Conservation (phyloP, 129 eudicot species). For the Erigeron canadensis region DNA sequence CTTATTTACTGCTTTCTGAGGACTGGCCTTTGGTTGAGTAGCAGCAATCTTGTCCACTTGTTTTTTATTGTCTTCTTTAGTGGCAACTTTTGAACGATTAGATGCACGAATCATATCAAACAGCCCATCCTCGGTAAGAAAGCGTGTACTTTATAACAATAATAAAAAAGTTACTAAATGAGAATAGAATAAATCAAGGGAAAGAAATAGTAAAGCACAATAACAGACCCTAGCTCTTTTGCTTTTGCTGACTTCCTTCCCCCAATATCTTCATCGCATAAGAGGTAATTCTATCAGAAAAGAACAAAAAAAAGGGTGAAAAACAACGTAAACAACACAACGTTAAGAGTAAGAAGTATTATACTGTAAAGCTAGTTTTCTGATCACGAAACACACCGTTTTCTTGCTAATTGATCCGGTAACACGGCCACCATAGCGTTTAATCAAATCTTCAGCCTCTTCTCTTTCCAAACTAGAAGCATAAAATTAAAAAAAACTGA, state of each 20-base stretch:
- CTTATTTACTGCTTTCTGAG: constrained; percentile 49
- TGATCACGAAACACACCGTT: constrained; percentile 53
- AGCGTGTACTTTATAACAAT: constrained; percentile 49
- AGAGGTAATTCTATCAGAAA: constrained; percentile 65
- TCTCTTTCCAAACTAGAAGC: constrained; percentile 91
- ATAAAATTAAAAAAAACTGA: constrained; percentile 11
- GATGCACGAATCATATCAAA: constrained; percentile 89
- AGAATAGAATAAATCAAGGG: neutral
- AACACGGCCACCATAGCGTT: constrained; percentile 92
- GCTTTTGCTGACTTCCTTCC: constrained; percentile 88
- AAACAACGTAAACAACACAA: constrained; percentile 25
- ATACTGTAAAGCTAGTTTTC: neutral
- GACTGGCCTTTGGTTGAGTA: constrained; percentile 47
- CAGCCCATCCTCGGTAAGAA: constrained; percentile 90
- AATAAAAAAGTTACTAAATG: constrained; percentile 2
- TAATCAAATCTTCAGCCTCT: constrained; percentile 97
- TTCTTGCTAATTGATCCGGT: constrained; percentile 98
- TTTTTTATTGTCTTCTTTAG: constrained; percentile 40
- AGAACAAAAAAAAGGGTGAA: constrained; percentile 20
- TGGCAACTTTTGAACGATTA: constrained; percentile 46
- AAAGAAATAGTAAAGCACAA: constrained; percentile 5
- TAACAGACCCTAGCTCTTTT: constrained; percentile 81
- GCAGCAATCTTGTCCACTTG: constrained; percentile 43
- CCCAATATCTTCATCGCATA: constrained; percentile 96
- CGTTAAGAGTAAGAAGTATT: neutral